Base-by-base conservation (phyloP, 2,329 filamentous ascomycete genomes). In the Mariannaea elegans region DNA sequence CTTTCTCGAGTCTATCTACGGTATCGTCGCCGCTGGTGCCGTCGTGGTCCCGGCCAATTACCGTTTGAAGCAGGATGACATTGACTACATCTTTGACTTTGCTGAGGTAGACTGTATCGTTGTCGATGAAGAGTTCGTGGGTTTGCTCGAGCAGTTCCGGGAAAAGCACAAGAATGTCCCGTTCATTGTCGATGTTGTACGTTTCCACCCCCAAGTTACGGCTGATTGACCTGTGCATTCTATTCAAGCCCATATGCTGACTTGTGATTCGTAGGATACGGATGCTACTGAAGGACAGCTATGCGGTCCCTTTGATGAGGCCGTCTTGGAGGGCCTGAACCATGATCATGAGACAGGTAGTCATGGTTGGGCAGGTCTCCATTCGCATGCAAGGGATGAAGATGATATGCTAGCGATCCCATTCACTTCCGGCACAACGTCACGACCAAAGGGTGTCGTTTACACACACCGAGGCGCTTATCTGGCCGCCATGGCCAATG, bases 381-480 rank as follows among this genome's bases (percentile, higher is more conserved):
- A 91, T 62, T 83, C 86, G 2, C 89, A 93, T 65, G 85, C 85
- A 3, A 79, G 82, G 1, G 84, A 93, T 68, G 95, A 99, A 74
- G 90, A 97, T 66, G 88, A 87, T 61, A 84, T 92, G 67, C 84
- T 98, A 61, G 93, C 94, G 3, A 87, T 99, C 55, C 92, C 94
- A 1, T 98, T 98, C 75, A 99, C 95, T 0, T 95, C 91, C 24
- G 94, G 94, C 4, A 98, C 95, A 1, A 98, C 95, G 0, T 93
- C 94, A 1, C 83, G 86, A 27, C 95, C 95, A 2, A 98, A 99
- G 76, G 95, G 95, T 5, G 94, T 97, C 3, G 88, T 97, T 55
- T 97, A 91, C 72, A 97, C 93, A 2, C 92, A 98, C 75, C 86
- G 95, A 45, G 91, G 94, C 4, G 88, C 87, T 7, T 99, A 98